phyloP scores from a whole-genome alignment of 371 early-diverging fungal genomes.

The Zychaea mexicana region DNA sequence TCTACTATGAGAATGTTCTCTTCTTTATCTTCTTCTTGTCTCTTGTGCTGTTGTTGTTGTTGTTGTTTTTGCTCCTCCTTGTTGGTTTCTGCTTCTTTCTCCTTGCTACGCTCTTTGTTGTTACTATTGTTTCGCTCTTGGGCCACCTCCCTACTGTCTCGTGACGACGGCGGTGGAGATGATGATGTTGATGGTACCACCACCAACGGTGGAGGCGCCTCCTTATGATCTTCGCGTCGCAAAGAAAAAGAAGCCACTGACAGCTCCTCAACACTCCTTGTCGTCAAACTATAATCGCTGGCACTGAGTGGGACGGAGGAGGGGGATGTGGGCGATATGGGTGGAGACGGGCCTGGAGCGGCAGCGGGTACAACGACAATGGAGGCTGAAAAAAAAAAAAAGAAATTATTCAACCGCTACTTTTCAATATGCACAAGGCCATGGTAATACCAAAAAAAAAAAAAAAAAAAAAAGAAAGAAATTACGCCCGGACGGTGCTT shows the following conservation, averaged over 20 bases:
- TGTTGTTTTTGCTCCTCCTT: not conserved
- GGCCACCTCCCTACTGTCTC: not conserved
- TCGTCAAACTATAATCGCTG: constrained; percentile 1
- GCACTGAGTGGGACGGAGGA: not conserved
- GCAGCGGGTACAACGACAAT: constrained; percentile 2
- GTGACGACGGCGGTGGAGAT: too few relatives aligned
- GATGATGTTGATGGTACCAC: not conserved
- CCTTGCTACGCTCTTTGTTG: not conserved
- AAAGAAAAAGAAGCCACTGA: not conserved
- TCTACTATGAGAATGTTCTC: constrained; percentile 16
- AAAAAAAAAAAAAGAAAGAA: not conserved
- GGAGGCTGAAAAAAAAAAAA: not conserved
- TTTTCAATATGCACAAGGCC: too few relatives aligned
- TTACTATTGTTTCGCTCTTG: not conserved
- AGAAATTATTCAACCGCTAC: not conserved
- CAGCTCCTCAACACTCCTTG: not conserved
- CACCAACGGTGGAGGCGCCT: not conserved
- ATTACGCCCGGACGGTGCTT: not conserved
- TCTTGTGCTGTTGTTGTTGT: too few relatives aligned
- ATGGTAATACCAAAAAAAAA: not conserved
- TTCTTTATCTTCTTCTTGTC: constrained; percentile 1
- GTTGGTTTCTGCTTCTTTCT: not conserved
- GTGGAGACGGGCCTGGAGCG: not conserved
- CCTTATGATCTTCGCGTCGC: not conserved
- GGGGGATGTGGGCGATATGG: not conserved